Base-by-base conservation (phyloP, 768 basidiomycete species). In the Suillus occidentalis region DNA sequence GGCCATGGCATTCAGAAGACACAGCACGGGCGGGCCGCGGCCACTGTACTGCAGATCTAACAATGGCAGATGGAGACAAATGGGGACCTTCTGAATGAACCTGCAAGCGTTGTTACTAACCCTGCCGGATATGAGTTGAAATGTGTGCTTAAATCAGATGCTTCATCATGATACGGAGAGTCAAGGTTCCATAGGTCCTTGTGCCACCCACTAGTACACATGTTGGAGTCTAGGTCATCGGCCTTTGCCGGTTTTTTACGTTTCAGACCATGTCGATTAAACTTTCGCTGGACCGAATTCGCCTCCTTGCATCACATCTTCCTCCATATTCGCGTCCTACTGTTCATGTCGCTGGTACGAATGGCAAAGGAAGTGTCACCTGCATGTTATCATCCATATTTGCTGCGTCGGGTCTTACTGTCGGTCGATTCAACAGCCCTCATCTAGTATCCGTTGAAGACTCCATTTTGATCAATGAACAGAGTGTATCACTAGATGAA, bases 361-460 rank as follows among this genome's bases (percentile, higher is more conserved):
- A 99, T 77, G 97, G 97, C 10, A 99, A 99, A 76, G 97, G 97
- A 42, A 96, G 93, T 69, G 94, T 97, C 14, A 89, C 94, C 1
- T 89, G 90, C 6, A 80, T 95, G 42, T 75, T 97, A 13, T 86
- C 92, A 0, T 93, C 93, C 50, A 90, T 94, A 70, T 78, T 98
- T 9, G 72, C 74, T 6, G 76, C 82, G 6, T 82, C 89, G 7
- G 76, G 80, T 0, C 80, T 91, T 61, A 79, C 79, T 25, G 82
- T 92, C 13, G 97, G 94, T 8, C 84, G 91, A 42, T 99, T 93
- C 84, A 99, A 96, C 75, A 92, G 89, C 67, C 97, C 97, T 0
- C 97, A 99, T 75, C 88, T 99, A 22, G 77, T 97, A 62, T 83
- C 87, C 10, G 79, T 90, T 12, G 78, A 84, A 64, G 97, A 99